Evolutionary conservation across 2,329 filamentous ascomycete species (phyloP), one percentile per base, ranked within the genome.

Genomic region (Calonectria henricotiae): DNA sequence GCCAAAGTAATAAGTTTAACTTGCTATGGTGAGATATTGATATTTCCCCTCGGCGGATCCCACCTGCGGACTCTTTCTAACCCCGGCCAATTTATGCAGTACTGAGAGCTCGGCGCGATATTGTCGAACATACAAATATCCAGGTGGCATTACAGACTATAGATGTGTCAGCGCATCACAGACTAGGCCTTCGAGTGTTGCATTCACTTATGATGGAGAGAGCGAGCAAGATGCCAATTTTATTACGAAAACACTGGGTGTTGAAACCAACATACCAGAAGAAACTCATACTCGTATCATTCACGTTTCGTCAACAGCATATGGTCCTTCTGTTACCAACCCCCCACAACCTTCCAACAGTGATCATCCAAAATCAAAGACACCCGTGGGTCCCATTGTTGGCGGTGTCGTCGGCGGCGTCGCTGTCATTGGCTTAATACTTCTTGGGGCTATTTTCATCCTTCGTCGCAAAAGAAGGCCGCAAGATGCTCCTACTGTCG

Each of bases 131-230:
- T 58, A 25, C 13, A 13, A 6, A 17, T 58, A 58, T 23, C 51
- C 51, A 27, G 32, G 20, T 3, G 20, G 32, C 2, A 58, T 58
- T 15, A 17, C 2, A 12, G 51, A 58, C n/a, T 58, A 25, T 27
- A 37, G 51, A 58, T 58, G 51, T 4, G 51, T 39, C 32, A 58
- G 51, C 35, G 51, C 32, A 25, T 8, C 51, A 4, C 51, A 58
- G 12, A 39, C 51, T 15, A 39, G 51, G 20, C 8, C 23, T 9
- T 58, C 51, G 20, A 39, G 20, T 4, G 51, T 58, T 6, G 51
- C 15, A 4, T 58, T 58, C 30, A 58, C 51, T 20, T 58, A 58
- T 39, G 32, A 58, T 17, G 51, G 51, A 2, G 32, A 37, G 6
- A 23, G 0, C 20, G 12, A 58, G 15, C n/a, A 17, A 4, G 4